These are phyloP conservation scores for Dendrobium chrysotoxum DNA, from an alignment of 106 monocot genomes.

Conservation along the genomic window DNA sequence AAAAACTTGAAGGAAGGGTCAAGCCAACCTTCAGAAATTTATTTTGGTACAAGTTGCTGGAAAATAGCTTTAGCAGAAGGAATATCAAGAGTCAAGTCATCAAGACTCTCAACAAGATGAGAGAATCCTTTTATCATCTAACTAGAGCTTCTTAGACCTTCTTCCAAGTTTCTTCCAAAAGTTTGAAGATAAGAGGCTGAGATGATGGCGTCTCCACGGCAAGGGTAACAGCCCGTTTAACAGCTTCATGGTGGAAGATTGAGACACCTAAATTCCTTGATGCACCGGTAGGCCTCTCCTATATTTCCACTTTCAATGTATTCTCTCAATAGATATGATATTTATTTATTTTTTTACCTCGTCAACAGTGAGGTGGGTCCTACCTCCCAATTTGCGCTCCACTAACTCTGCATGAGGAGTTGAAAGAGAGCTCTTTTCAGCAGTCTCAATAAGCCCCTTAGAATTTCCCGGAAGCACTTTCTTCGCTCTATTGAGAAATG, in stretches of 20 bases:
- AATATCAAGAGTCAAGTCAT: slow-evolving; percentile 79
- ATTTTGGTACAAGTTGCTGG: slow-evolving; percentile 36
- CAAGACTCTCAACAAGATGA: slow-evolving; percentile 60
- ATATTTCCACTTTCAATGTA: slow-evolving; percentile 65
- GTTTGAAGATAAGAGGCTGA: too few species aligned
- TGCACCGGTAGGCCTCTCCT: slow-evolving; percentile 78
- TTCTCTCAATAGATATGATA: slow-evolving; percentile 62
- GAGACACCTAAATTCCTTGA: slow-evolving; percentile 69
- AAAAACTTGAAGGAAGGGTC: slow-evolving; percentile 45
- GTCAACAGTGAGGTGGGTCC: slow-evolving; percentile 75
- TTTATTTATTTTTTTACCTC: slow-evolving; percentile 85
- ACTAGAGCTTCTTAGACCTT: too few species aligned
- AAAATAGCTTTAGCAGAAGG: too few species aligned
- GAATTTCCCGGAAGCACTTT: slow-evolving; percentile 37
- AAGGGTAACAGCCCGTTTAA: too few species aligned
- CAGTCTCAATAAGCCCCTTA: slow-evolving; percentile 71
- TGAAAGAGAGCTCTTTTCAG: slow-evolving; percentile 95
- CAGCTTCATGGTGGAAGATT: too few species aligned
- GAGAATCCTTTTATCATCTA: slow-evolving; percentile 82
- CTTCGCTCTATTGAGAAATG: too few species aligned
- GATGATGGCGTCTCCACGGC: too few species aligned
- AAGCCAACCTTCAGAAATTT: slow-evolving; percentile 67
- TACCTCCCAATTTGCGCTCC: too few species aligned
- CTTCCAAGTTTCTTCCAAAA: too few species aligned
- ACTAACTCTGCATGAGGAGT: slow-evolving; percentile 96